A percentile compares a stretch with the other conserved stretches of the same genome.
Conservation (phyloP, 176 grass and related monocot species). For the Ensete glaucum region DNA sequence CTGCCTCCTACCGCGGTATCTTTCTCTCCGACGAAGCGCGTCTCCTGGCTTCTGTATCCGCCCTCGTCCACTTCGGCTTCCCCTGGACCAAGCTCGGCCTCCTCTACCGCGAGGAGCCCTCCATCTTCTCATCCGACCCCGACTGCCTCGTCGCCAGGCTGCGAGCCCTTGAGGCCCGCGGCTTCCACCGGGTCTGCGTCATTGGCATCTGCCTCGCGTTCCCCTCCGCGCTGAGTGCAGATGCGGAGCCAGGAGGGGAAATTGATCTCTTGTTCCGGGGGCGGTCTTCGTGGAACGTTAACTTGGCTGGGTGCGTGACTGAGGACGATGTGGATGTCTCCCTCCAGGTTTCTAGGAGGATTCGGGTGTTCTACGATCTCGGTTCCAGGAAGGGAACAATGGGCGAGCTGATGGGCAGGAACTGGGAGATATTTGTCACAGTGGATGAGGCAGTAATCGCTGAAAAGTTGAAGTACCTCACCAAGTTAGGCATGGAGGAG, state of each 20-base stretch:
- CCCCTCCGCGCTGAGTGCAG: constrained; percentile 30
- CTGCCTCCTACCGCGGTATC: constrained; percentile 17
- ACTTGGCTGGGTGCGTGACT: constrained; percentile 13
- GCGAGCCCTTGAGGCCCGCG: constrained; percentile 30
- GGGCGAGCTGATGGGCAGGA: no score
- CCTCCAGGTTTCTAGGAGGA: constrained; percentile 44
- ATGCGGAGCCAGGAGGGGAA: constrained; percentile 24
- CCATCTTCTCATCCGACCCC: constrained; percentile 13
- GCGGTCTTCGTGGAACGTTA: constrained; percentile 27
- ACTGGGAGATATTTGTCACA: constrained; percentile 50
- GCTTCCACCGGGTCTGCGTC: constrained; percentile 32
- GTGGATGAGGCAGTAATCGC: constrained; percentile 34
- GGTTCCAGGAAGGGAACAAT: constrained; percentile 39
- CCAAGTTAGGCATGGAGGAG: constrained; percentile 40
- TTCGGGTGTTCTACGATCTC: constrained; percentile 55
- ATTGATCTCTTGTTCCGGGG: constrained; percentile 33
- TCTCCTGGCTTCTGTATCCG: constrained; percentile 40
- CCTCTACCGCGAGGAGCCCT: constrained; percentile 10
- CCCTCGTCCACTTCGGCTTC: constrained; percentile 54
- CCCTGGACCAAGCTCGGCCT: constrained; percentile 36
- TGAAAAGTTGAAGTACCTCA: constrained; percentile 53
- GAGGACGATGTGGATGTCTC: constrained; percentile 56
- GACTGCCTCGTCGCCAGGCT: constrained; percentile 38
- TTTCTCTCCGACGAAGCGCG: constrained; percentile 48
- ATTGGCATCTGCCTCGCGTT: constrained; percentile 69